Evolutionary conservation across 176 grass and related monocot species (phyloP).

Genomic region (Eremochloa ophiuroides): DNA sequence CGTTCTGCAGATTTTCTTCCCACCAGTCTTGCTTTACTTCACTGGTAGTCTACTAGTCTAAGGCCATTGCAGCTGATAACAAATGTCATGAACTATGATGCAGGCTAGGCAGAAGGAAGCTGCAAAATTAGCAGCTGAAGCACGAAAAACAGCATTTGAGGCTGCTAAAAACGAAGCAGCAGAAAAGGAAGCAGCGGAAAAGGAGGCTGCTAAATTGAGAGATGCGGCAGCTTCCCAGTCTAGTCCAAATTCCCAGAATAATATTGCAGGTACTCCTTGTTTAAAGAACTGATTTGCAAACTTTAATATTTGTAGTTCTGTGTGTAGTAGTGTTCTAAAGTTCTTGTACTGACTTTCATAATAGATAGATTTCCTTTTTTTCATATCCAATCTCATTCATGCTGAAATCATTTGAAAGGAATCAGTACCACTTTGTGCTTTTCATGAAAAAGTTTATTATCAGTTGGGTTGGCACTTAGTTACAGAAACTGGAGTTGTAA

Average conservation of each 20-base stretch:
- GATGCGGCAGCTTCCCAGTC: slow-evolving; percentile 34
- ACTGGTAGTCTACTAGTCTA: neutral
- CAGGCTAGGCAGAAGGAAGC: slow-evolving; percentile 67
- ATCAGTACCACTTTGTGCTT: neutral
- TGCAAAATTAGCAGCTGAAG: slow-evolving; percentile 76
- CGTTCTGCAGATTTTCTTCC: neutral
- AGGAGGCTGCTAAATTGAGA: slow-evolving; percentile 21
- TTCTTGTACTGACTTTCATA: neutral
- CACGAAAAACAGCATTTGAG: slow-evolving; percentile 53
- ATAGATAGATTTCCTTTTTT: neutral
- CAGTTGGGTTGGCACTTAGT: neutral
- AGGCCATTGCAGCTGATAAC: slow-evolving; percentile 5
- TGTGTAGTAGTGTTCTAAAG: neutral
- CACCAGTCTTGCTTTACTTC: slow-evolving; percentile 8
- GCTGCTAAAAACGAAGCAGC: slow-evolving; percentile 65
- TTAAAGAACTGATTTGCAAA: slow-evolving; percentile 10
- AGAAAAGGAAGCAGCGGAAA: slow-evolving; percentile 60
- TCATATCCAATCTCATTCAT: neutral
- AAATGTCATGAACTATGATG: slow-evolving; percentile 17
- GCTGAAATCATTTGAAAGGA: neutral
- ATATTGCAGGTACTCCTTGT: slow-evolving; percentile 13
- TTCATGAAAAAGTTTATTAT: neutral
- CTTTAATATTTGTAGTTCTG: neutral
- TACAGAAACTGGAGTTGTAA: neutral
- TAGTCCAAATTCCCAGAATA: slow-evolving; percentile 26